Percentiles rank a stretch among this genome's conserved stretches.
Conservation (phyloP, 148 eudicot genomes). For the Nyssa sinensis region DNA sequence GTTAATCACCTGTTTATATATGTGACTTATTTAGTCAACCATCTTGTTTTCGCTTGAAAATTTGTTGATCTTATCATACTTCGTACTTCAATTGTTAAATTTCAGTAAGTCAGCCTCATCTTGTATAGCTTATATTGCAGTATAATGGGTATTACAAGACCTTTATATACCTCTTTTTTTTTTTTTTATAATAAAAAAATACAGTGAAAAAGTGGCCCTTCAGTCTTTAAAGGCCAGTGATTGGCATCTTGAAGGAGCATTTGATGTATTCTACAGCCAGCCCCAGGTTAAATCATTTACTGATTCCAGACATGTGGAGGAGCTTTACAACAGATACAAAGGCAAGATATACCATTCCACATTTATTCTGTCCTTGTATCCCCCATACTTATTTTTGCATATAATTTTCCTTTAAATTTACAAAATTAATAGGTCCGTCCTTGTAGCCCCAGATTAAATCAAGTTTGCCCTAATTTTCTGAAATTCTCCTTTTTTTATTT, state of each 20-base stretch:
- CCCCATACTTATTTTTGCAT: neutral
- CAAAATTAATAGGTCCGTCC: no score
- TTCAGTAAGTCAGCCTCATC: neutral
- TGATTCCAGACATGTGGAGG: constrained; percentile 79
- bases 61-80: neutral
- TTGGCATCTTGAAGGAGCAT: constrained; percentile 87
- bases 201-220: constrained; percentile 75
- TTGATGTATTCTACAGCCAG: constrained; percentile 89
- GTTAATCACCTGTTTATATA: no score
- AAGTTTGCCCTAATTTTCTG: neutral
- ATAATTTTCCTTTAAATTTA: neutral
- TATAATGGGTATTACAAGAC: neutral
- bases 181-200: constrained; percentile 21
- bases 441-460: no score
- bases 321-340: constrained; percentile 89
- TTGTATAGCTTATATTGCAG: neutral
- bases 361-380: neutral
- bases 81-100: neutral
- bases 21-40: no score
- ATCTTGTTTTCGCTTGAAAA: neutral
- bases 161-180: neutral
- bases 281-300: constrained; percentile 61
- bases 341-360: constrained; percentile 34
- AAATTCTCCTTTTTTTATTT: neutral
- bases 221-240: constrained; percentile 80